A percentile compares a stretch with the other conserved stretches of the same genome.
Evolutionary conservation across 208 protist genomes (phyloP).

Genomic region (Crithidia sp.): DNA sequence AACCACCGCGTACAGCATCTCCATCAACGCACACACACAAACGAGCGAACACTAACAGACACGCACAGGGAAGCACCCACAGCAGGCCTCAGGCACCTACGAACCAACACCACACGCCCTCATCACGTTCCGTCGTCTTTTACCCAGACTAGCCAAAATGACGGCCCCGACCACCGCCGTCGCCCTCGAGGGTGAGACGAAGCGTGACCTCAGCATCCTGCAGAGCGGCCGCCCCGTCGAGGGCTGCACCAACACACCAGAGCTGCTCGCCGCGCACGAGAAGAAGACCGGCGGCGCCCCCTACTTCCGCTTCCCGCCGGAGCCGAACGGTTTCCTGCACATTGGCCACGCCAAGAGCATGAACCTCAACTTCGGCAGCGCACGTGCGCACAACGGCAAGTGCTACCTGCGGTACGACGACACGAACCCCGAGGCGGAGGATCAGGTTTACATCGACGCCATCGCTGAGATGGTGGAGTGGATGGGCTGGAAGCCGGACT

Average conservation of each 20-base stretch:
- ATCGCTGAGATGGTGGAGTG: slow-evolving; percentile 94
- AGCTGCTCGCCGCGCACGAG: slow-evolving; percentile 69
- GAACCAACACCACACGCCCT: not conserved
- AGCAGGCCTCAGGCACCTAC: no score
- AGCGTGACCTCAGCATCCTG: slow-evolving; percentile 77
- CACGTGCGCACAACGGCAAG: slow-evolving; percentile 91
- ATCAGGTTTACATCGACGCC: slow-evolving; percentile 97
- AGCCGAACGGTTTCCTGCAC: slow-evolving; percentile 98
- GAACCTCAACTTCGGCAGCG: slow-evolving; percentile 99
- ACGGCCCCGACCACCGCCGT: slow-evolving; percentile 40
- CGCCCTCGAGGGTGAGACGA: slow-evolving; percentile 48
- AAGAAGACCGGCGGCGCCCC: slow-evolving; percentile 65
- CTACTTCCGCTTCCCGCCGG: slow-evolving; percentile 96
- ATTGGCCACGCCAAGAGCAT: slow-evolving; percentile 99
- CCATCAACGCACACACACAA: no score
- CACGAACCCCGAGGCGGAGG: slow-evolving; percentile 99
- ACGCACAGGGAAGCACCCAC: no score
- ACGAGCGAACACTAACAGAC: no score
- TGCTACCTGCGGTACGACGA: slow-evolving; percentile 99
- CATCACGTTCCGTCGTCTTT: slow-evolving; percentile 52
- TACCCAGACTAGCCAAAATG: slow-evolving; percentile 34
- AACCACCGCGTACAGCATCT: no score
- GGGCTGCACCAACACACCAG: slow-evolving; percentile 76
- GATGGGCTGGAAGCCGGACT: slow-evolving; percentile 93
- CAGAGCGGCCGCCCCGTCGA: slow-evolving; percentile 84